Conservation (phyloP, 441 rosid species). For the Bocquillonia castaneifolia region DNA sequence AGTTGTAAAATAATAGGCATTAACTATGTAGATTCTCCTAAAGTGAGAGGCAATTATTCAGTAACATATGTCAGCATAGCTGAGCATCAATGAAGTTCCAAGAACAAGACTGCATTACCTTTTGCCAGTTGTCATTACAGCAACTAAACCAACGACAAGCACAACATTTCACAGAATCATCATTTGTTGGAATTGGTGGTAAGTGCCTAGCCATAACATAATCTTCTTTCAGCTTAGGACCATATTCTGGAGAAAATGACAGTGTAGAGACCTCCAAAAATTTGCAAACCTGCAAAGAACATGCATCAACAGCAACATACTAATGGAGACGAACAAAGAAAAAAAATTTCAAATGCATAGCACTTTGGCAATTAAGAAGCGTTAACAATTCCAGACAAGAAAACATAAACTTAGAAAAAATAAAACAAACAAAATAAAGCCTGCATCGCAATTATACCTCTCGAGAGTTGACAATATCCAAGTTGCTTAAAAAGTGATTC, state of each 20-base stretch:
- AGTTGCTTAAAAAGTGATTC: slow-evolving; percentile 87
- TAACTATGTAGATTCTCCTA: neutral
- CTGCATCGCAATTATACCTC: slow-evolving; percentile 52
- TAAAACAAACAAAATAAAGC: neutral
- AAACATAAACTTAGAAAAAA: neutral
- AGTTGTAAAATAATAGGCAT: neutral
- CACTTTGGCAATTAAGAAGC: neutral
- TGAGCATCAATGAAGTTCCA: neutral
- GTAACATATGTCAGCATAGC: slow-evolving; percentile 6
- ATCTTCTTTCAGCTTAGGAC: slow-evolving; percentile 96
- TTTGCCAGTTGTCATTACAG: slow-evolving; percentile 98
- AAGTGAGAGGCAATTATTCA: neutral
- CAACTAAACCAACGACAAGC: slow-evolving; percentile 72
- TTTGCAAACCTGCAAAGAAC: slow-evolving; percentile 82
- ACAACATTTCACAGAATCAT: slow-evolving; percentile 67
- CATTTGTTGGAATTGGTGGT: slow-evolving; percentile 57
- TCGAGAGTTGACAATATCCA: slow-evolving; percentile 91
- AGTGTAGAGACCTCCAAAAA: slow-evolving; percentile 96
- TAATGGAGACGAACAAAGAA: neutral
- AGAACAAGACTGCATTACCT: slow-evolving; percentile 50
- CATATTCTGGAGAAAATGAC: slow-evolving; percentile 95
- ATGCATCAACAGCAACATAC: slow-evolving; percentile 17
- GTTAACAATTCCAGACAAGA: neutral
- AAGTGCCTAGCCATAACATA: slow-evolving; percentile 90
- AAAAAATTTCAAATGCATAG: neutral